Base-by-base conservation (phyloP, 2,329 filamentous ascomycete genomes). In the Decorospora gaudefroyi region DNA sequence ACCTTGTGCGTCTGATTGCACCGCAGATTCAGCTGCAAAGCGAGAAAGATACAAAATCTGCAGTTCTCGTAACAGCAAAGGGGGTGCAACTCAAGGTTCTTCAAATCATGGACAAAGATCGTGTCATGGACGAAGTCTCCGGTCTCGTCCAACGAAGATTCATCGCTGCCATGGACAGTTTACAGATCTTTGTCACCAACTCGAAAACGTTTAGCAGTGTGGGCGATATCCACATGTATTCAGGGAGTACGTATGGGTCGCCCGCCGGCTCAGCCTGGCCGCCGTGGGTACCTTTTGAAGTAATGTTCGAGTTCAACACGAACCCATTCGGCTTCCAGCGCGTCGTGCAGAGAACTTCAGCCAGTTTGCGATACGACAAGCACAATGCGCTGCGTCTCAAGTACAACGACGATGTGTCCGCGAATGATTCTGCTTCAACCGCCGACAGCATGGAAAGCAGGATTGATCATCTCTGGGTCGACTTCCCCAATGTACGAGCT, bases 11-110 rank as follows among this genome's bases (percentile, higher is more conserved):
- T 25, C 81, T 99, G 27, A 96, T 99, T 60, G 93, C 92, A 4
- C 93, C 93, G 10, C 93, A 99, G 68, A 96, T 99, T 46, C 93
- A 99, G 68, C 79, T 99, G 30, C 92, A 99, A 67, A 97, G 93
- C 68, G 93, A 99, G 65, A 97, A 96, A 78, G 97, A 99, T 70
- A 87, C 86, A 50, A 96, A 95, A 70, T 88, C 95, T 45, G 93
- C 95, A n/a, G 87, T 96, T 4, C 78, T 99, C n/a, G 85, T 97
- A 32, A 93, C 92, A 3, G 90, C 91, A 18, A 97, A 97, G 71
- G 90, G 91, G 39, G 99, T 99, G 90, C 91, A 97, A 69, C 82
- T 97, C 43, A 97, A 97, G 74, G 88, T 99, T 8, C 83, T 99
- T 13, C 92, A 96, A 55, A 92, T 99, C 61, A 96, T 97, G 87